Base-by-base conservation (phyloP, 495 filamentous ascomycete genomes). In the Podospora appendiculata region DNA sequence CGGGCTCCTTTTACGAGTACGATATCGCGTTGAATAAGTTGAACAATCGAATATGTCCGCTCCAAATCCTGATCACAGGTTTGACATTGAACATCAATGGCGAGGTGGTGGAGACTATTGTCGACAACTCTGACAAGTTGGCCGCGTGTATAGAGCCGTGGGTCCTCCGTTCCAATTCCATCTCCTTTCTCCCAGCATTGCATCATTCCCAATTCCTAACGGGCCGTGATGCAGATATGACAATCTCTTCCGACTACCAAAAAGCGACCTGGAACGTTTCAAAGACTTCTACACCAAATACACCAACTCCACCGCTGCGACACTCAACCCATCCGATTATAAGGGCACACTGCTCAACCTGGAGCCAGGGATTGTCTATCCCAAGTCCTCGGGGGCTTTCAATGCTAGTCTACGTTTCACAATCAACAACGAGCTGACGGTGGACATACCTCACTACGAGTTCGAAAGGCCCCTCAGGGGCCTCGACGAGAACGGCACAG, bases 311-410 rank as follows among this genome's bases (percentile, higher is more conserved):
- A 12, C 32, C 39, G 8, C 11, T n/a, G 6, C 42, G n/a, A 3
- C 11, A 18, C 1, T 33, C 45, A 5, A 13, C 5, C 38, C 51
- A 11, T n/a, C 46, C 1, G 40, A 51, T 11, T 60, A 60, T 39
- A n/a, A 32, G 3, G 32, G 47, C 51, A 35, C 17, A 12, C 40
- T 60, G 12, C 14, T 49, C 8, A 57, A 60, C 25, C 51, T 60
- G 0, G 58, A 60, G 32, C 58, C 58, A 6, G 58, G 58, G 4
- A 50, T 57, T 14, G 58, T 60, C 18, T 60, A 54, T 35, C 54
- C 46, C 3, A 43, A 4, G n/a, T 9, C 3, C 6, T 41, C 54
- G 5, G 54, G 42, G 3, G 32, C 41, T 7, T 57, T 60, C 48
- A 57, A 60, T 34, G 48, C 48, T 12, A 45, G 51, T 2, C 41